Base-by-base conservation (phyloP, 306 rosid genomes). In the Gleditsia sinensis region DNA sequence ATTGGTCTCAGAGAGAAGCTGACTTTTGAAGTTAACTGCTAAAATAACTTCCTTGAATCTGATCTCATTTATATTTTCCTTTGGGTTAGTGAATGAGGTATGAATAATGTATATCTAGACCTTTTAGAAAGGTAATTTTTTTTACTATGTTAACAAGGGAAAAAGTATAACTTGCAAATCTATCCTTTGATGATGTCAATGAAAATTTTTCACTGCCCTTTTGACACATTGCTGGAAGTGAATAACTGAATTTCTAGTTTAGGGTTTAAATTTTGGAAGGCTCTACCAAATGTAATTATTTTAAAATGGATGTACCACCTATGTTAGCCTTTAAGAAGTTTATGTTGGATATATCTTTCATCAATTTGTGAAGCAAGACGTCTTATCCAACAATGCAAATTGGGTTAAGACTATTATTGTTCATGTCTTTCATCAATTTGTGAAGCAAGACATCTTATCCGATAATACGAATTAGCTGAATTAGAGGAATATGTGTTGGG, bases 11-110 rank as follows among this genome's bases (percentile, higher is more conserved):
- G 34, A 9, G 39, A 17, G 34, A 33, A n/a, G 58, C 45, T 67
- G 66, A 37, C 65, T 71, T 82, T 51, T 80, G 46, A 78, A 80
- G 77, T 46, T 57, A 67, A 56, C 71, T 48, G 28, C 74, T 6
- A 66, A 33, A 60, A 33, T 10, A 58, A 77, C 76, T 74, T 67
- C 84, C 76, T 59, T 75, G 80, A 69, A 80, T 88, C 86, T 75
- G 36, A 3, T 7, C 45, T 40, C 13, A 20, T 49, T 48, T 36
- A 21, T 12, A 20, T 46, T 24, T 64, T 4, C 50, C n/a, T n/a
- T n/a, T 11, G 32, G 33, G 19, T 25, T 5, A 6, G 69, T 23
- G 51, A 63, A 63, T 23, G 20, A 11, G 12, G 3, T 2, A 12
- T 9, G 69, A 20, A 63, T 63, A 33, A 37, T 24, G 34, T 13